phyloP scores from a whole-genome alignment of 345 rosid species.

The Garcia nutans region DNA sequence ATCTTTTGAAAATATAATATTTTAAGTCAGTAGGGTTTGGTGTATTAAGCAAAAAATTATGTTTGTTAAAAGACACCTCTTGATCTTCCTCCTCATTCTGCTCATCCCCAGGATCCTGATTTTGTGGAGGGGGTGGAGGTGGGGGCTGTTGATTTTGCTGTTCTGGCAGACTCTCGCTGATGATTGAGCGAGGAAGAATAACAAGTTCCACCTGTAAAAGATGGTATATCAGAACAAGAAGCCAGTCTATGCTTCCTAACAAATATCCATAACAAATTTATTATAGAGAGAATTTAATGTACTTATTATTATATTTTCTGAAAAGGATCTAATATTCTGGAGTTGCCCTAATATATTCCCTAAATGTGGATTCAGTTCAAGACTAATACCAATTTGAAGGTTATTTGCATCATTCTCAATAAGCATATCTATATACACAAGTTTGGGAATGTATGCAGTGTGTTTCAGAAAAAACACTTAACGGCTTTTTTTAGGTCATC shows the following conservation, averaged over 20 bases:
- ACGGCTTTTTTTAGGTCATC: slow-evolving; percentile 98
- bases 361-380: neutral
- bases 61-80: slow-evolving; percentile 44
- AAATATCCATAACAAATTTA: neutral
- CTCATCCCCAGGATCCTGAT: slow-evolving; percentile 72
- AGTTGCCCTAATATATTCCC: neutral
- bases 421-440: neutral
- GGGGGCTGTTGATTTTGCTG: slow-evolving; percentile 91
- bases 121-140: slow-evolving; percentile 92
- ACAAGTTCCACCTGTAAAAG: slow-evolving; percentile 83
- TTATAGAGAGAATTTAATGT: neutral
- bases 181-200: slow-evolving; percentile 88
- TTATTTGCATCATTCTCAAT: neutral
- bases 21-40: slow-evolving; percentile 1
- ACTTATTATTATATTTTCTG: neutral
- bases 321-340: neutral
- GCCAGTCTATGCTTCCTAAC: neutral
- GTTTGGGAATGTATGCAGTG: neutral
- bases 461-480: slow-evolving; percentile 44
- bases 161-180: slow-evolving; percentile 78
- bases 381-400: neutral
- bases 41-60: slow-evolving; percentile 1
- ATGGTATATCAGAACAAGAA: slow-evolving; percentile 22
- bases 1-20: neutral
- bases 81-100: slow-evolving; percentile 85